phyloP scores from a whole-genome alignment of 2,329 filamentous ascomycete species.

The Colletotrichum lini region DNA sequence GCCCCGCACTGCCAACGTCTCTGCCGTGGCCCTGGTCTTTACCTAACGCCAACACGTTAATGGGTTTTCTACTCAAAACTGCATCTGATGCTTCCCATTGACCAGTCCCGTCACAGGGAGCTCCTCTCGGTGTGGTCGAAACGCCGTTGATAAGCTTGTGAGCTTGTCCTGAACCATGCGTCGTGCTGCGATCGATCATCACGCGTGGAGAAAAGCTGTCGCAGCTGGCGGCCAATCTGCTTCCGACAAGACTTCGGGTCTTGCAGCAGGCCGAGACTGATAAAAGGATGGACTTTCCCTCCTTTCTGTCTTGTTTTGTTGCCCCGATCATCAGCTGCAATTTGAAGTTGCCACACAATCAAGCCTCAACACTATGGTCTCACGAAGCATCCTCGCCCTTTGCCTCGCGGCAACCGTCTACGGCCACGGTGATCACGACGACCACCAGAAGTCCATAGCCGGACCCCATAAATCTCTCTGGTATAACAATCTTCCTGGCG shows the following conservation, averaged over 20 bases:
- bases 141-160: slow-evolving; percentile 35
- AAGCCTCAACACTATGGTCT: slow-evolving; percentile 47
- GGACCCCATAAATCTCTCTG: slow-evolving; percentile 83
- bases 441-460: slow-evolving; percentile 74
- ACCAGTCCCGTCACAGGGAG: slow-evolving; percentile 24
- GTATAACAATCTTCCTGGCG: slow-evolving; percentile 87
- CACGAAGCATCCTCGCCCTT: slow-evolving; percentile 51
- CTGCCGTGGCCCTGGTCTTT: slow-evolving; percentile 34
- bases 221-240: slow-evolving; percentile 26
- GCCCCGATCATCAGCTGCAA: neutral
- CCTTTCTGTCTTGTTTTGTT: neutral
- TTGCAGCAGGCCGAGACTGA: slow-evolving; percentile 27
- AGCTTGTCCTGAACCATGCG: slow-evolving; percentile 26
- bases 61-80: slow-evolving; percentile 1
- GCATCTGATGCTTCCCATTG: slow-evolving; percentile 31
- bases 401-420: slow-evolving; percentile 64
- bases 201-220: slow-evolving; percentile 35
- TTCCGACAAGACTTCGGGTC: neutral
- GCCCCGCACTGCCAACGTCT: slow-evolving; percentile 38
- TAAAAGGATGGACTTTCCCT: slow-evolving; percentile 31
- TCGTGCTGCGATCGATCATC: slow-evolving; percentile 12
- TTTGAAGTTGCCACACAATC: neutral
- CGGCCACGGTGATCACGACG: slow-evolving; percentile 72
- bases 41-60: slow-evolving; percentile 43
- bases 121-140: slow-evolving; percentile 25